Evolutionary conservation across 2,329 filamentous ascomycete genomes (phyloP).

Genomic region (Sporothrix inflata): DNA sequence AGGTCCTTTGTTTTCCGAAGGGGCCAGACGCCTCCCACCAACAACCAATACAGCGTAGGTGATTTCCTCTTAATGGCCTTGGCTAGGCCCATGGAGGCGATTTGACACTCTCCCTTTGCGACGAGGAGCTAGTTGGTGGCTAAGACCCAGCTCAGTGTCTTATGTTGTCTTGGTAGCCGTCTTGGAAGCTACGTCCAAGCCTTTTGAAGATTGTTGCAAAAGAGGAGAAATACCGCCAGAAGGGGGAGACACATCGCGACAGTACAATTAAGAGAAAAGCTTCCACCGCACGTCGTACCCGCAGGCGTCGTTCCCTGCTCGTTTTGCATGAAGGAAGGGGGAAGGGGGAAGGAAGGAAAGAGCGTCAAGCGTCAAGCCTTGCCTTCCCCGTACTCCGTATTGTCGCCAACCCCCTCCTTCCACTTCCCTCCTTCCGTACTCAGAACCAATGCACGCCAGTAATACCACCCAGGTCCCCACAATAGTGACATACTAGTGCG

Average conservation of each 20-base stretch:
- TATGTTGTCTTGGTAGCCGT: not conserved
- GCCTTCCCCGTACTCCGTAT: conserved; percentile 15
- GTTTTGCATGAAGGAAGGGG: conserved; percentile 12
- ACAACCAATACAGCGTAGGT: not conserved
- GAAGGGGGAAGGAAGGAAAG: not conserved
- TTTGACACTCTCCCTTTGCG: conserved; percentile 6
- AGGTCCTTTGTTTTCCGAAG: conserved; percentile 6
- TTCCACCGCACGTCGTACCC: not conserved
- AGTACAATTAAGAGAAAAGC: too few species aligned
- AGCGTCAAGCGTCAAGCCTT: not conserved
- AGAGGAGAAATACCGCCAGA: not conserved
- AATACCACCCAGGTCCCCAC: conserved; percentile 13
- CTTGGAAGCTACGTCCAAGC: not conserved
- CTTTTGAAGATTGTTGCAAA: not conserved
- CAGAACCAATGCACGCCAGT: conserved; percentile 16
- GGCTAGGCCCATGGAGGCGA: conserved; percentile 2
- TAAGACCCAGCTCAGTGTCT: not conserved
- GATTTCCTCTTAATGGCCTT: not conserved
- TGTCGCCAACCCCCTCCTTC: conserved; percentile 13
- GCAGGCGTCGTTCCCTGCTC: not conserved
- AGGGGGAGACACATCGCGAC: not conserved
- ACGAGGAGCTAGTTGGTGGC: not conserved
- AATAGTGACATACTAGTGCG: conserved; percentile 3
- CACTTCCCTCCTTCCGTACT: not conserved
- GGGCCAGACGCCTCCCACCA: not conserved